These are phyloP conservation scores for Conticribra weissflogii DNA, from an alignment of 108 stramenopile species.

Conservation along the genomic window DNA sequence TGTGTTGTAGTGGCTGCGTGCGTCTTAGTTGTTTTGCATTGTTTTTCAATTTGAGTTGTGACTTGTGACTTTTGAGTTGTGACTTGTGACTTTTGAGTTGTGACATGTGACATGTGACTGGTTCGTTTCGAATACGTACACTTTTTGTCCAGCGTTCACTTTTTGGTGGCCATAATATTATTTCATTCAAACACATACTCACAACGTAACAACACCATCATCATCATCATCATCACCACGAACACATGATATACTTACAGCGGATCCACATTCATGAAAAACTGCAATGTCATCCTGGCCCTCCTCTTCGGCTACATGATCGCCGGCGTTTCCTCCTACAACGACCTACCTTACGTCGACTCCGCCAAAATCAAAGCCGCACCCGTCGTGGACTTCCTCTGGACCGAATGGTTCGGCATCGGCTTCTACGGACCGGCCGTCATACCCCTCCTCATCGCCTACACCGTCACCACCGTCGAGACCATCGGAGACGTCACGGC, in stretches of 20 bases:
- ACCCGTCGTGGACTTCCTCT: slow-evolving; percentile 47
- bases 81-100: too few species aligned
- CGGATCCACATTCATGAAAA: slow-evolving; percentile 69
- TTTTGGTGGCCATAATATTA: too few species aligned
- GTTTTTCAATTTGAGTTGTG: too few species aligned
- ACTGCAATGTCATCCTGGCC: slow-evolving; percentile 67
- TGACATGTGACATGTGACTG: not conserved
- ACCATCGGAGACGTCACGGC: slow-evolving; percentile 76
- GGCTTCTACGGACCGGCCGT: slow-evolving; percentile 53
- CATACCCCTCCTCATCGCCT: slow-evolving; percentile 55
- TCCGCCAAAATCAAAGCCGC: slow-evolving; percentile 28
- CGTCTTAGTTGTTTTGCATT: too few species aligned
- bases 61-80: too few species aligned
- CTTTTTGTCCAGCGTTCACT: too few species aligned
- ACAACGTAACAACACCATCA: too few species aligned
- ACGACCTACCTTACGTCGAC: slow-evolving; percentile 30
- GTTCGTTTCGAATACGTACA: not conserved
- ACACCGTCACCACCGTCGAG: slow-evolving; percentile 75
- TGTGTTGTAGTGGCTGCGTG: too few species aligned
- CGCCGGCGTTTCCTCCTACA: slow-evolving; percentile 39
- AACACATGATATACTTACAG: too few species aligned
- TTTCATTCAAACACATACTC: too few species aligned
- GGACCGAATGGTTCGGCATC: slow-evolving; percentile 55
- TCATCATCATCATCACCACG: too few species aligned
- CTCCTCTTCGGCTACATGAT: slow-evolving; percentile 53